phyloP scores from a whole-genome alignment of 2,329 filamentous ascomycete genomes.

The Ophiostoma populinum region DNA sequence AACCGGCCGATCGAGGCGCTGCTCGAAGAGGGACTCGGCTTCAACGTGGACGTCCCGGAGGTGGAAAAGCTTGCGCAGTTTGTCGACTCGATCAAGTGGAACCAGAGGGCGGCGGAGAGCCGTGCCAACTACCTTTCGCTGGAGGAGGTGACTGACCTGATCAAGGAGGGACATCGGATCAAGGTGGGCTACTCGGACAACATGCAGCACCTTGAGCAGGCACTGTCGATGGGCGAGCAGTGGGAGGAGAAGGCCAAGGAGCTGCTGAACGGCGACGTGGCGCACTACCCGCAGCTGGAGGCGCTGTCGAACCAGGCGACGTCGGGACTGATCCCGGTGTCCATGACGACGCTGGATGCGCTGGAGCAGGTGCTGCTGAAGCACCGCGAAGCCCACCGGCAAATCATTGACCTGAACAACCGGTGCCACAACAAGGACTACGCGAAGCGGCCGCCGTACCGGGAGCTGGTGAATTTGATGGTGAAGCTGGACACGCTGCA shows the following conservation, averaged over 20 bases:
- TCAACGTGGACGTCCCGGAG: conserved; percentile 84
- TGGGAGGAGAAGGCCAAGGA: conserved; percentile 93
- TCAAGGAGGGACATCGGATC: conserved; percentile 60
- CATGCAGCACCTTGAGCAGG: conserved; percentile 55
- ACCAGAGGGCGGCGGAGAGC: conserved; percentile 52
- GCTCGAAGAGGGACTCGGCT: conserved; percentile 73
- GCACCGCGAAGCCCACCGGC: conserved; percentile 81
- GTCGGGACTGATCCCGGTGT: conserved; percentile 56
- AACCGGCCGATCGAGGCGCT: conserved; percentile 72
- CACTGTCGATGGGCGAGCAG: conserved; percentile 61
- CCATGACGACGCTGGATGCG: conserved; percentile 57
- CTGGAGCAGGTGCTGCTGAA: conserved; percentile 91
- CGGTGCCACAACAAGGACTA: conserved; percentile 61
- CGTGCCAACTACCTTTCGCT: conserved; percentile 52
- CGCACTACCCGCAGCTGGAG: conserved; percentile 90
- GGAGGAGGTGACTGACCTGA: conserved; percentile 60
- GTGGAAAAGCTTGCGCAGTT: conserved; percentile 66
- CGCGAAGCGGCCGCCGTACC: conserved; percentile 66
- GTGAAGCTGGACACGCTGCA: conserved; percentile 77
- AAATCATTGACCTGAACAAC: conserved; percentile 68
- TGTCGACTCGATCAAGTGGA: conserved; percentile 78
- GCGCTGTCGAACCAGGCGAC: conserved; percentile 71
- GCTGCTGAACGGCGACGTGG: conserved; percentile 74
- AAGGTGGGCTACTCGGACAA: conserved; percentile 62
- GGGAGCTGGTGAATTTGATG: conserved; percentile 79